These are phyloP conservation scores for Yamadazyma atmosphaerica DNA, from an alignment of 1,139 yeast species.

Conservation along the genomic window DNA sequence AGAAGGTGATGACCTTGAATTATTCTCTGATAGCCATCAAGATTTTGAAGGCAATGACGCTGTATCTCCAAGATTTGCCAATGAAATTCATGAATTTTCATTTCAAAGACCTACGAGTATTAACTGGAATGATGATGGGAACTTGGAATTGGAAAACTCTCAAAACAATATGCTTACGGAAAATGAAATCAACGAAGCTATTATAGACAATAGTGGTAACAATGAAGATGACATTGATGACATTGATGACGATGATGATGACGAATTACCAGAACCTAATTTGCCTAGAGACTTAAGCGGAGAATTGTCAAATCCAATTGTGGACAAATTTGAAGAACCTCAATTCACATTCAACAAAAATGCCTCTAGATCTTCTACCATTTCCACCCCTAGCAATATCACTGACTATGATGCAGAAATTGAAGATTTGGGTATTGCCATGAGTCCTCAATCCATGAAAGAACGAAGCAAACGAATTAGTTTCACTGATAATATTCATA, in stretches of 20 bases:
- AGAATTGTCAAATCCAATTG: too few species aligned
- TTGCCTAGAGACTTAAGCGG: constrained; percentile 8
- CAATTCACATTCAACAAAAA: constrained; percentile 17
- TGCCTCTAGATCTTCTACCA: constrained; percentile 28
- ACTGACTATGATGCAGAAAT: constrained; percentile 45
- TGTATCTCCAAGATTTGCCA: constrained; percentile 14
- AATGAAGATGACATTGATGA: constrained; percentile 1
- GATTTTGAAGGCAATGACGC: constrained; percentile 4
- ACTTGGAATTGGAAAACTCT: constrained; percentile 7
- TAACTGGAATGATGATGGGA: constrained; percentile 39
- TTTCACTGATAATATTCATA: constrained; percentile 15
- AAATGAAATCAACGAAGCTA: too few species aligned
- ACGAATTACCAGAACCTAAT: constrained; percentile 12
- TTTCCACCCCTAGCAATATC: constrained; percentile 43
- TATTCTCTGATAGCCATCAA: constrained; percentile 10
- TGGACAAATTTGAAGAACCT: constrained; percentile 15
- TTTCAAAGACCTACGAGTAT: constrained; percentile 46
- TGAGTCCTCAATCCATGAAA: constrained; percentile 40
- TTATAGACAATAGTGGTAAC: too few species aligned
- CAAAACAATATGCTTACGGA: constrained; percentile 1
- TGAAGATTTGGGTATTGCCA: constrained; percentile 46
- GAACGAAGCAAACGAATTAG: constrained; percentile 27
- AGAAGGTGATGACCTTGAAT: constrained; percentile 9
- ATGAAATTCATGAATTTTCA: constrained; percentile 28
- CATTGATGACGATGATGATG: not conserved